phyloP scores from a whole-genome alignment of 208 protist genomes.

The Acanthamoeba triangularis region DNA sequence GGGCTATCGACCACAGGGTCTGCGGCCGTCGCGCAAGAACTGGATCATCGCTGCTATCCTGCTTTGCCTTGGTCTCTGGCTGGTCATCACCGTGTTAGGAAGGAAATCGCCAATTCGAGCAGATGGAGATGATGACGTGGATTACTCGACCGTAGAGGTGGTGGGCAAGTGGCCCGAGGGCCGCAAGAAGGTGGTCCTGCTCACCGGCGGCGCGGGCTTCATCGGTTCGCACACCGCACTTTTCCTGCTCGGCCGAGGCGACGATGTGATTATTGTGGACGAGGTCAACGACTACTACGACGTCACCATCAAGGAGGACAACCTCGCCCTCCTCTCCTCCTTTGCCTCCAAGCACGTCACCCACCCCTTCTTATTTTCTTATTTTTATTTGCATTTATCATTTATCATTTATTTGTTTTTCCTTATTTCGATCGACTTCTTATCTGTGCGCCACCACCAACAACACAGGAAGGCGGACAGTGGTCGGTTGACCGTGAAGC shows the following conservation, averaged over 20 bases:
- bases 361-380: not conserved
- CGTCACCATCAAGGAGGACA: conserved; percentile 66
- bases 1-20: too few species aligned
- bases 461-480: not conserved
- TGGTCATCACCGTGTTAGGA: too few species aligned
- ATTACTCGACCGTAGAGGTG: not conserved
- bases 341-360: conserved; percentile 17
- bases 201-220: conserved; percentile 74
- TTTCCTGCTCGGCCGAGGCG: conserved; percentile 21
- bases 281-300: conserved; percentile 79
- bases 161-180: not conserved
- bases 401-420: not conserved
- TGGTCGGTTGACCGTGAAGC: conserved; percentile 15
- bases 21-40: too few species aligned
- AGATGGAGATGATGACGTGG: not conserved
- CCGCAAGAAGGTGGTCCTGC: conserved; percentile 28
- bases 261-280: conserved; percentile 74
- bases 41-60: too few species aligned
- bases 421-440: not conserved
- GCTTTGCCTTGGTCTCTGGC: not conserved
- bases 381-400: not conserved
- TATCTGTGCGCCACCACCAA: not conserved
- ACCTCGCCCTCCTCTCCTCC: conserved; percentile 31
- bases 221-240: conserved; percentile 62
- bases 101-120: not conserved